These are phyloP conservation scores for Sporothrix pallida DNA, from an alignment of 2,329 filamentous ascomycete genomes.

Conservation along the genomic window DNA sequence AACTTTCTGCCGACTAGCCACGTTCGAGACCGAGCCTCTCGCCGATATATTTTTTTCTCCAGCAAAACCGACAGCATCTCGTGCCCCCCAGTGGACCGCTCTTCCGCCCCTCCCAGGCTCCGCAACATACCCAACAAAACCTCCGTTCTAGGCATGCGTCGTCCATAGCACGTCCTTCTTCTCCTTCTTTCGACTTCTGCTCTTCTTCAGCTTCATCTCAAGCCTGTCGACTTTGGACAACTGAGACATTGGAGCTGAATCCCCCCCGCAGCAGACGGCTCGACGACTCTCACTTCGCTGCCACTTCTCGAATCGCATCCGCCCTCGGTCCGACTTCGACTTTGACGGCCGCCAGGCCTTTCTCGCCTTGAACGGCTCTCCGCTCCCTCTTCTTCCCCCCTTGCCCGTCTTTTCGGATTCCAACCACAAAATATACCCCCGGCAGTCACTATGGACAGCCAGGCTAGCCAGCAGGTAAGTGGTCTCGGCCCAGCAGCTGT, in stretches of 20 bases:
- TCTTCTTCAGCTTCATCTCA: slow-evolving; percentile 16
- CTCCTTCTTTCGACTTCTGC: not conserved
- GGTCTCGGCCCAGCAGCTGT: not conserved
- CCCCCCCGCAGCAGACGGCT: not conserved
- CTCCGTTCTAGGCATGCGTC: slow-evolving; percentile 36
- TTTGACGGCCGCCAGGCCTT: slow-evolving; percentile 22
- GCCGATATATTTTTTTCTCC: not conserved
- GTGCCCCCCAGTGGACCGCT: slow-evolving; percentile 2
- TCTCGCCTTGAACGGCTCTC: slow-evolving; percentile 24
- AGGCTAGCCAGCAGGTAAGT: slow-evolving; percentile 33
- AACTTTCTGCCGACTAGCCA: not conserved
- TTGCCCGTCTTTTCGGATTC: not conserved
- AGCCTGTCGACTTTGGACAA: not conserved
- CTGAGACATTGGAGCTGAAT: not conserved
- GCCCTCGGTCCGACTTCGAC: slow-evolving; percentile 13
- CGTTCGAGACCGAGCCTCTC: not conserved
- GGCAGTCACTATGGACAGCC: slow-evolving; percentile 30
- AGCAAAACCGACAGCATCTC: slow-evolving; percentile 15
- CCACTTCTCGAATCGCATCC: slow-evolving; percentile 17
- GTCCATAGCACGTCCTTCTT: slow-evolving; percentile 32
- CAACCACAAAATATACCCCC: not conserved
- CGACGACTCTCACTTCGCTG: not conserved
- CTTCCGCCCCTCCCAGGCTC: slow-evolving; percentile 6
- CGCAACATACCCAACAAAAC: slow-evolving; percentile 20
- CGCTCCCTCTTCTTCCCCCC: slow-evolving; percentile 10